These are phyloP conservation scores for Craterostigma plantagineum DNA, from an alignment of 257 asterid species.

Conservation along the genomic window DNA sequence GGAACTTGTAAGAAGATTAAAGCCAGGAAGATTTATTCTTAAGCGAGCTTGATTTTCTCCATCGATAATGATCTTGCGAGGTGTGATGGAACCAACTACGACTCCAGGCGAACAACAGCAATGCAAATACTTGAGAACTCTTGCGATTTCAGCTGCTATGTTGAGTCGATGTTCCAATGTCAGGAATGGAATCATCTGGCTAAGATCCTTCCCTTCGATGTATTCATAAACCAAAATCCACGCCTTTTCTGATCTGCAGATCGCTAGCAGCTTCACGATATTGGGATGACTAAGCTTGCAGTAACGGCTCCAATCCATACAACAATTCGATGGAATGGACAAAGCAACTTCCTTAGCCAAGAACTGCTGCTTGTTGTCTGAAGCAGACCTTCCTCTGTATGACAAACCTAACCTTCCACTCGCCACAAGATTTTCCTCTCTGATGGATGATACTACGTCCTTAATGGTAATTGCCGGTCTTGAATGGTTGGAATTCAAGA, in stretches of 20 bases:
- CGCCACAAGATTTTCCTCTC: slow-evolving; percentile 31
- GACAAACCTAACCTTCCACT: slow-evolving; percentile 19
- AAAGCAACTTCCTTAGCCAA: slow-evolving; percentile 21
- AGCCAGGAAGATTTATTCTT: slow-evolving; percentile 20
- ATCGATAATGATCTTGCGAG: slow-evolving; percentile 30
- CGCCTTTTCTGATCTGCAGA: slow-evolving; percentile 46
- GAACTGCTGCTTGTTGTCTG: slow-evolving; percentile 11
- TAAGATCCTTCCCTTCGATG: slow-evolving; percentile 38
- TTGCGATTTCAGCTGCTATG: slow-evolving; percentile 40
- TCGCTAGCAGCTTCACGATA: slow-evolving; percentile 32
- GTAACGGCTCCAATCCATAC: slow-evolving; percentile 17
- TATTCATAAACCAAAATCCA: slow-evolving; percentile 43
- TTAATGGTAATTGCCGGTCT: slow-evolving; percentile 16
- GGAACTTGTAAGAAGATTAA: slow-evolving; percentile 5
- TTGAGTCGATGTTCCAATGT: slow-evolving; percentile 41
- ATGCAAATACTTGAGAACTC: slow-evolving; percentile 48
- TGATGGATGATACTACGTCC: slow-evolving; percentile 29
- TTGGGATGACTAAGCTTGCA: slow-evolving; percentile 41
- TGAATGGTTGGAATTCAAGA: slow-evolving; percentile 21
- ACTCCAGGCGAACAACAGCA: slow-evolving; percentile 26
- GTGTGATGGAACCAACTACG: slow-evolving; percentile 26
- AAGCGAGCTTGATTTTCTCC: slow-evolving; percentile 35
- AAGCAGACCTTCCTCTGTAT: slow-evolving; percentile 19
- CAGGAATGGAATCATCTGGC: slow-evolving; percentile 22
- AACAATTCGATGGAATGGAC: slow-evolving; percentile 10